Evolutionary conservation across 176 grass and related monocot genomes (phyloP).

Genomic region (Poa annua): DNA sequence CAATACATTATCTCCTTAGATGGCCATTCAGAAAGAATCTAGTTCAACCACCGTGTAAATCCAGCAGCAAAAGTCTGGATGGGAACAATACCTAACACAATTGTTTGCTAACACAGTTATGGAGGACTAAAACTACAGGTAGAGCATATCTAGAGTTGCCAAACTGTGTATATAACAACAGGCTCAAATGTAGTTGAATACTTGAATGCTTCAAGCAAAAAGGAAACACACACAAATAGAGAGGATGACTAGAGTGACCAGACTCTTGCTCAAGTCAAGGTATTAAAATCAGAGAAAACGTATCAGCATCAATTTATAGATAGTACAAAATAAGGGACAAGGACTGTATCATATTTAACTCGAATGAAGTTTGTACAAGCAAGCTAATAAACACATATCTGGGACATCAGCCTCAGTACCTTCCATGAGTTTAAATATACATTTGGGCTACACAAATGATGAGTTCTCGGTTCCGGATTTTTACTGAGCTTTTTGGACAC

Average conservation of each 20-base stretch:
- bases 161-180: not conserved
- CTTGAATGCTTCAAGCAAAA: not conserved
- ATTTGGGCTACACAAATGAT: slow-evolving; percentile 67
- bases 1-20: not conserved
- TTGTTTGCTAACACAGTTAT: not conserved
- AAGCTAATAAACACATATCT: slow-evolving; percentile 48
- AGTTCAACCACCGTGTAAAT: not conserved
- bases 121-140: not conserved
- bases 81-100: not conserved
- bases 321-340: slow-evolving; percentile 29
- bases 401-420: slow-evolving; percentile 42
- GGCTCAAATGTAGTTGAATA: not conserved
- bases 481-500: slow-evolving; percentile 46
- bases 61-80: not conserved
- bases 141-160: not conserved
- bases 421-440: slow-evolving; percentile 63
- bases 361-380: slow-evolving; percentile 60
- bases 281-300: slow-evolving; percentile 41
- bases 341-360: slow-evolving; percentile 53
- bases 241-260: not conserved
- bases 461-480: slow-evolving; percentile 35
- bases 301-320: slow-evolving; percentile 39
- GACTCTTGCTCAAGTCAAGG: slow-evolving; percentile 24
- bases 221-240: not conserved
- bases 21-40: not conserved